Evolutionary conservation across 768 basidiomycete species (phyloP), one percentile per base, ranked within the genome.

Genomic region (Termitomyces heimii): DNA sequence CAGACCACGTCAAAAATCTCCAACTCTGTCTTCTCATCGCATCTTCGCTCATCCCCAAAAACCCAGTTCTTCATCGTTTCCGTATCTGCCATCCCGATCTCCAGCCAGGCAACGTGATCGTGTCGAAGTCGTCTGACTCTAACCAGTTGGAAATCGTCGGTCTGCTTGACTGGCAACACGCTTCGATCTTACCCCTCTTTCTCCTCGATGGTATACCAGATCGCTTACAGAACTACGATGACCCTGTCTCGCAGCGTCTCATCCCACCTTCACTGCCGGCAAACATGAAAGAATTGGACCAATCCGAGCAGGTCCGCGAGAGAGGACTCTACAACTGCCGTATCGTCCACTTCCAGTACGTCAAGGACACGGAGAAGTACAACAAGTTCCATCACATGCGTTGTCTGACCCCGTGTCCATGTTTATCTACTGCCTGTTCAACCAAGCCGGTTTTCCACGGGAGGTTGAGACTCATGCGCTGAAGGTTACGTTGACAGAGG

Each of bases 301-400:
- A 50, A 50, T 16, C 5, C 32, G 20, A 35, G 20, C 48, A 50
- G 20, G 16, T n/a, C 16, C 46, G 31, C 3, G 46, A 12, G 46
- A 48, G 9, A 29, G 28, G 10, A 18, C 47, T 48, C 29, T 48
- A 48, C 46, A 8, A 9, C 29, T 8, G 29, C 28, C 29, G 47
- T 32, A 18, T 48, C 31, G 47, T 14, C 20, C 46, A 48, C 26
- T 42, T 0, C 40, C 20, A 20, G 20, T 22, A 42, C 40, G 20
- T 42, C 40, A 22, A 42, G 40, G 5, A 48, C 29, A 48, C 46
- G 16, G 35, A 50, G 20, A 12, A 50, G 49, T 24, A 22, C 49
- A 31, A 45, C 45, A 45, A 52, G 51, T 18, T 57, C 57, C 34
- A 60, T 43, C 20, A 40, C 28, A 52, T 35, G 56, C 49, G 7